Evolutionary conservation across 192 early-diverging fungal species (phyloP).

Genomic region (Gigaspora rosea): DNA sequence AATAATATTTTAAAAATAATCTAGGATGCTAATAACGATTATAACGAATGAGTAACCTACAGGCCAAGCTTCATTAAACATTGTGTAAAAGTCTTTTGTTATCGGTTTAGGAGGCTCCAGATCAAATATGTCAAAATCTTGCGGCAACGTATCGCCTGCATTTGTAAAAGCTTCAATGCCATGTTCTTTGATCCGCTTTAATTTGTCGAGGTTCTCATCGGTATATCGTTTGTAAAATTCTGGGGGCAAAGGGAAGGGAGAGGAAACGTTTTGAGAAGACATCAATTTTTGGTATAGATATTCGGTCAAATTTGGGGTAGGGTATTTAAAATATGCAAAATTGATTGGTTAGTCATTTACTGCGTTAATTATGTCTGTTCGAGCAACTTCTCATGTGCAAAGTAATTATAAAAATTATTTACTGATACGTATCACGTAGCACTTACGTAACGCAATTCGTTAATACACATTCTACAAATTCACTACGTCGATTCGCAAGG

Average conservation of each 20-base stretch:
- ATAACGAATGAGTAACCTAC: slow-evolving; percentile 38
- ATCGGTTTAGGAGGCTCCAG: slow-evolving; percentile 62
- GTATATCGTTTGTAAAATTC: slow-evolving; percentile 68
- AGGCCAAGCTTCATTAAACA: slow-evolving; percentile 74
- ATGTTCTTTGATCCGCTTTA: slow-evolving; percentile 17
- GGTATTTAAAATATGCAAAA: no score
- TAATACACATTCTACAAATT: no score
- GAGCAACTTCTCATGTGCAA: no score
- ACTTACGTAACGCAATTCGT: no score
- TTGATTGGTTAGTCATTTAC: no score
- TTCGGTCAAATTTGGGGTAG: background rate
- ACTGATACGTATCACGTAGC: no score
- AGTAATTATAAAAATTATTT: no score
- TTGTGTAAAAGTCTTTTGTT: slow-evolving; percentile 51
- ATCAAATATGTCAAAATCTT: slow-evolving; percentile 43
- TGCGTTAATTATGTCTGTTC: no score
- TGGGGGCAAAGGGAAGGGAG: slow-evolving; percentile 69
- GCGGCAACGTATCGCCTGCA: background rate
- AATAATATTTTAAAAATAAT: background rate
- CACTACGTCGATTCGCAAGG: no score
- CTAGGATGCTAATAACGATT: background rate
- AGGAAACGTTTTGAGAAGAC: slow-evolving; percentile 22
- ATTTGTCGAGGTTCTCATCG: slow-evolving; percentile 54
- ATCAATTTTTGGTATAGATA: background rate
- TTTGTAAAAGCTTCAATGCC: background rate